These are phyloP conservation scores for Chlamydomonas reinhardtii DNA, from an alignment of 163 green algal species.

Conservation along the genomic window DNA sequence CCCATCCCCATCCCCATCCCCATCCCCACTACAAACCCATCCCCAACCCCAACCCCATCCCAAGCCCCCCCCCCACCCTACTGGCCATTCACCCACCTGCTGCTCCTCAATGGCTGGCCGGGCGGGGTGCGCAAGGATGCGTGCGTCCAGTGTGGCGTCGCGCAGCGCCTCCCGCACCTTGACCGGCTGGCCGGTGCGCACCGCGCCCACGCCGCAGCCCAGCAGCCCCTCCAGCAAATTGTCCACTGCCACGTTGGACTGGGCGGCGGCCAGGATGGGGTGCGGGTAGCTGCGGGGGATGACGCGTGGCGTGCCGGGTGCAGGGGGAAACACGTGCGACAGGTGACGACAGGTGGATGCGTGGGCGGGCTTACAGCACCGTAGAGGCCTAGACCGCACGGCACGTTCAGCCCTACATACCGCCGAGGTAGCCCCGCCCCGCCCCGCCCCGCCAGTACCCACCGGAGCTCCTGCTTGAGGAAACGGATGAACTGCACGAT, in stretches of 20 bases:
- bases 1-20: too few relatives aligned
- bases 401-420: too few relatives aligned
- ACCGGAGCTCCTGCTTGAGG: conserved; percentile 43
- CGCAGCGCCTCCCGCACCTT: conserved; percentile 59
- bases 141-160: conserved; percentile 58
- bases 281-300: conserved; percentile 23
- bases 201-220: conserved; percentile 49
- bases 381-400: too few relatives aligned
- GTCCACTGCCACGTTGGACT: conserved; percentile 66
- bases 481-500: conserved; percentile 51
- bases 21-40: too few relatives aligned
- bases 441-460: too few relatives aligned
- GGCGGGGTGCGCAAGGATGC: conserved; percentile 51
- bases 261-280: conserved; percentile 56
- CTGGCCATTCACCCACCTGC: background rate
- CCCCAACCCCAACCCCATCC: too few relatives aligned
- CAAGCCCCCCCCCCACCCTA: too few relatives aligned
- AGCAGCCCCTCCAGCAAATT: conserved; percentile 64
- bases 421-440: background rate
- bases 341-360: too few relatives aligned
- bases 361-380: too few relatives aligned
- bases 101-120: conserved; percentile 9
- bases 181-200: conserved; percentile 63
- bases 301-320: too few relatives aligned
- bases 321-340: too few relatives aligned